Evolutionary conservation across 1,284 basidiomycete genomes (phyloP).

Genomic region (Neotropicomus parvogracilis): DNA sequence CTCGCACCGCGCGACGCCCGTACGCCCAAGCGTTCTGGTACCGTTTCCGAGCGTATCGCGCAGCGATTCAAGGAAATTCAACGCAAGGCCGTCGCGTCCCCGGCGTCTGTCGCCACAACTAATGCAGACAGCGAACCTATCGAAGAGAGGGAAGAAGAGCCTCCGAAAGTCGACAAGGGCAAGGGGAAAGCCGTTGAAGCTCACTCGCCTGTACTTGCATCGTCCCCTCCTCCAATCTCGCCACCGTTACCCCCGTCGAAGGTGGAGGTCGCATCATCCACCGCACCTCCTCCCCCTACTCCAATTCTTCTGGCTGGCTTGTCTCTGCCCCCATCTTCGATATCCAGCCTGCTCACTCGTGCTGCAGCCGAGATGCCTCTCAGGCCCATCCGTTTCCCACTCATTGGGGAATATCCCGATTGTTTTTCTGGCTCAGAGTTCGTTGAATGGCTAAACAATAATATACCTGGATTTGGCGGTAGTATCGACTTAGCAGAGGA

Average conservation of each 20-base stretch:
- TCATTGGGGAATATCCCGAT: slow-evolving; percentile 85
- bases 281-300: slow-evolving; percentile 39
- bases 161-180: slow-evolving; percentile 69
- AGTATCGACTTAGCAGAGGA: slow-evolving; percentile 76
- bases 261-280: slow-evolving; percentile 31
- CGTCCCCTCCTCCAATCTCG: slow-evolving; percentile 64
- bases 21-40: slow-evolving; percentile 57
- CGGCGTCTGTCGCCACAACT: slow-evolving; percentile 17
- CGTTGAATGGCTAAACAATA: slow-evolving; percentile 68
- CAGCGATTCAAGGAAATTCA: slow-evolving; percentile 72
- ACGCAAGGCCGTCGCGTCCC: slow-evolving; percentile 44
- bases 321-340: slow-evolving; percentile 55
- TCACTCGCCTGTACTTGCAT: slow-evolving; percentile 37
- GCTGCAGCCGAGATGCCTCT: slow-evolving; percentile 63
- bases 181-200: slow-evolving; percentile 63
- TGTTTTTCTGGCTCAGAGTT: slow-evolving; percentile 83
- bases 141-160: slow-evolving; percentile 40
- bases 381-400: slow-evolving; percentile 67
- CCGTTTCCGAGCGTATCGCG: slow-evolving; percentile 75
- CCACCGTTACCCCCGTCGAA: slow-evolving; percentile 49
- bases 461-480: slow-evolving; percentile 66
- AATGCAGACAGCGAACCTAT: slow-evolving; percentile 17
- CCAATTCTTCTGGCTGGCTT: slow-evolving; percentile 74
- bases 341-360: slow-evolving; percentile 66
- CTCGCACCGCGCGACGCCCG: slow-evolving; percentile 54